Evolutionary conservation across 179 eudicot genomes (phyloP).

Genomic region (Beta macrorhiza): DNA sequence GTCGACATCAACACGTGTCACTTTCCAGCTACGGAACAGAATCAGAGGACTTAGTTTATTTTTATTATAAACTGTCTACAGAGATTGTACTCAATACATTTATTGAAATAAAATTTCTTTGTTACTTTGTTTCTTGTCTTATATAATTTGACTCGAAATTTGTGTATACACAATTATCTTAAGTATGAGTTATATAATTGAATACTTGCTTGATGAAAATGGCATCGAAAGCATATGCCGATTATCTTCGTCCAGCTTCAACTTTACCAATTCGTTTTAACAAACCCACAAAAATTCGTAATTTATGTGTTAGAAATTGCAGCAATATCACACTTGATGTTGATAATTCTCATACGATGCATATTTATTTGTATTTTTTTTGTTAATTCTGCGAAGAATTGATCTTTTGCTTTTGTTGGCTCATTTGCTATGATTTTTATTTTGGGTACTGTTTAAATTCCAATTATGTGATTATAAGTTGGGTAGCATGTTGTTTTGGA

Average conservation of each 20-base stretch:
- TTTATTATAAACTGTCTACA: too few relatives aligned
- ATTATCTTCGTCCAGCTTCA: conserved; percentile 27
- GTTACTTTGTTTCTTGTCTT: too few relatives aligned
- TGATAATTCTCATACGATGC: conserved; percentile 29
- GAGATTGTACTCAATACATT: too few relatives aligned
- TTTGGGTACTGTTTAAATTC: conserved; percentile 7
- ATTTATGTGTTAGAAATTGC: background rate
- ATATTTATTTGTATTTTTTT: background rate
- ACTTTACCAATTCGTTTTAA: conserved; percentile 15
- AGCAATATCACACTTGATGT: conserved; percentile 15
- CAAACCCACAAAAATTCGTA: conserved; percentile 29
- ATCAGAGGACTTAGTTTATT: too few relatives aligned
- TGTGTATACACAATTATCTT: too few relatives aligned
- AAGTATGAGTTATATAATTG: too few relatives aligned
- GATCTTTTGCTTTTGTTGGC: background rate
- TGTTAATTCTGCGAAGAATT: background rate
- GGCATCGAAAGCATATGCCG: conserved; percentile 24
- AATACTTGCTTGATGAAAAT: conserved; percentile 5
- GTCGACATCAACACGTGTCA: too few relatives aligned
- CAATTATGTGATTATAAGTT: background rate
- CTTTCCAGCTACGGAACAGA: too few relatives aligned
- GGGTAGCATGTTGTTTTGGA: too few relatives aligned
- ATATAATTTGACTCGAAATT: too few relatives aligned
- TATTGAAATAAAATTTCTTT: too few relatives aligned
- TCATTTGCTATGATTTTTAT: background rate